Evolutionary conservation across 2,329 filamentous ascomycete species (phyloP), one percentile per base, ranked within the genome.

Genomic region (Coniochaeta sp.): DNA sequence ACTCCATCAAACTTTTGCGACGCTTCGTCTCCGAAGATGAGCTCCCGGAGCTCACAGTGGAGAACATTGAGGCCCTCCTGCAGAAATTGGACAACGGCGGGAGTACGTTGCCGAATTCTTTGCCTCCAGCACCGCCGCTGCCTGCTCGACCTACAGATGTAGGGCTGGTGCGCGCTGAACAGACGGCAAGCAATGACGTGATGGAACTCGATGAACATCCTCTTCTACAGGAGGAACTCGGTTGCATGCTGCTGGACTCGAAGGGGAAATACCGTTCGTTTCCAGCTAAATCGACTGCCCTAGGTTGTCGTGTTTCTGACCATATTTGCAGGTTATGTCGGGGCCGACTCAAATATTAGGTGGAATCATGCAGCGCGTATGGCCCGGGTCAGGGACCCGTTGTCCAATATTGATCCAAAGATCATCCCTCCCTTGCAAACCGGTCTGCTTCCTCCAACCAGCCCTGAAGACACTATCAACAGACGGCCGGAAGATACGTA

Each of bases 1-100:
- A 51, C 50, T 51, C 50, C n/a, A 51, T 51, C 50, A 51, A 51
- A 27, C 38, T 51, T 18, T 30, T 51, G 18, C 50, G 50, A 4
- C 38, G 38, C 10, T 51, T 51, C 20, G 50, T 51, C 3, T 42
- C 50, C 5, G 50, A 51, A 38, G 50, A 47, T 6, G 33, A 51
- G 18, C 50, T 51, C 6, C 50, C 50, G 38, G 50, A 51, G 16
- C 50, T 51, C 2, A 51, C 40, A 6, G 50, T 51, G 3, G 50
- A 51, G 18, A 51, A 51, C 40, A 51, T 51, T 42, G 38, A 51
- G 27, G 22, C 27, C 14, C 16, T 51, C 18, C 50, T 51, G 50
- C 26, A 47, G n/a, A 46, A 42, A 38, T 20, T 51, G 12, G 32
- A 45, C 14, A 46, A 12, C 27, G 27, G 27, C 6, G 27, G 12